Percentiles rank a stretch among this genome's conserved stretches.
phyloP scores from a whole-genome alignment of 164 flowering plant genomes.

The Liriodendron chinense region DNA sequence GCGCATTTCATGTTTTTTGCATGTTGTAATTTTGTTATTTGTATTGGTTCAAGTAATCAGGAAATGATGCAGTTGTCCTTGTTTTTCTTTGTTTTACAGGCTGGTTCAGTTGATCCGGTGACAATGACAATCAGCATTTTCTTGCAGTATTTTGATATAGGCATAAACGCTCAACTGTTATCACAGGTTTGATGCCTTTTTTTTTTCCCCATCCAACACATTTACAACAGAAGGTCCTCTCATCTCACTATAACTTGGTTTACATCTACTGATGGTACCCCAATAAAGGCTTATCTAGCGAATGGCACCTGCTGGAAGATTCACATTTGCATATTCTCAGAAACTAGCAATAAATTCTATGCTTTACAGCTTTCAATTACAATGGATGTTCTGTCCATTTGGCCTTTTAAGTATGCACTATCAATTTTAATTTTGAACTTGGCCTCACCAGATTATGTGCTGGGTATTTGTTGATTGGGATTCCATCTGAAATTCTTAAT shows the following conservation, averaged over 20 bases:
- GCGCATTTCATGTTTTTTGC: neutral
- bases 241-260: too few relatives aligned
- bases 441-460: too few relatives aligned
- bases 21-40: neutral
- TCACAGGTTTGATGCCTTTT: constrained; percentile 67
- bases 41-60: neutral
- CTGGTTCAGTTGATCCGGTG: constrained; percentile 95
- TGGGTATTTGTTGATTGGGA: too few relatives aligned
- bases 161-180: constrained; percentile 72
- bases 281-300: neutral
- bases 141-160: constrained; percentile 92
- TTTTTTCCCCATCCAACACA: neutral
- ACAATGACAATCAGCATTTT: constrained; percentile 82
- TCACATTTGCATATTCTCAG: neutral
- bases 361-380: neutral
- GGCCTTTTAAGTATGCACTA: too few relatives aligned
- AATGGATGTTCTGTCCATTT: neutral
- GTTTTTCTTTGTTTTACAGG: constrained; percentile 42
- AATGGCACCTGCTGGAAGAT: neutral
- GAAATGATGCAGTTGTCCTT: neutral
- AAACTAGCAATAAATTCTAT: neutral
- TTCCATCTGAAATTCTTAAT: too few relatives aligned
- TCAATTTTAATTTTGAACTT: too few relatives aligned
- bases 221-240: neutral
- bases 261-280: neutral